phyloP scores from a whole-genome alignment of 2,329 filamentous ascomycete species.

The Simplicillium sp. region DNA sequence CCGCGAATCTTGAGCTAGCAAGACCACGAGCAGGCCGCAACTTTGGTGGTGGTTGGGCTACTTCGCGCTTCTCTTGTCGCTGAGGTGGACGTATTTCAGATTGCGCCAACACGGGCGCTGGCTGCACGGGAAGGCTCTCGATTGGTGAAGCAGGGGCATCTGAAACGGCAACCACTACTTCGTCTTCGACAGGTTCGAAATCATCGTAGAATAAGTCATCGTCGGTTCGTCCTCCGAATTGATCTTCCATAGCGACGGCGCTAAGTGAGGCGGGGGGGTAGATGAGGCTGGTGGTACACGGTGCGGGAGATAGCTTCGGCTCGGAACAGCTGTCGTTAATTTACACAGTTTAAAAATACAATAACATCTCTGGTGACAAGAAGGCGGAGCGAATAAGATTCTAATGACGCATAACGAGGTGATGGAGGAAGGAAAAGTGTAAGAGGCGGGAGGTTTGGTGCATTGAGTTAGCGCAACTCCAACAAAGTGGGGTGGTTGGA shows the following conservation, averaged over 20 bases:
- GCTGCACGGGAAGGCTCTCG: neutral
- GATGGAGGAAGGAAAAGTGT: neutral
- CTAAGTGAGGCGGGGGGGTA: too few species aligned
- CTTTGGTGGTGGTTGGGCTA: slow-evolving; percentile 6
- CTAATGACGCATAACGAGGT: neutral
- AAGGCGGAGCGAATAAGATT: neutral
- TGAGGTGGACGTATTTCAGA: slow-evolving; percentile 1
- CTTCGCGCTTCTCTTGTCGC: too few species aligned
- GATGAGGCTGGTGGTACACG: too few species aligned
- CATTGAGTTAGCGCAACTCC: too few species aligned
- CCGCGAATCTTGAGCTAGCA: slow-evolving; percentile 21
- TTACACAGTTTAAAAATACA: too few species aligned
- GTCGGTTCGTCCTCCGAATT: slow-evolving; percentile 51
- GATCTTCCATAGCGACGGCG: slow-evolving; percentile 41
- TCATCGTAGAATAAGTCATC: slow-evolving; percentile 55
- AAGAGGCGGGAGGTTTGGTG: too few species aligned
- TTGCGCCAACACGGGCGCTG: neutral
- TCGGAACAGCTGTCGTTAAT: too few species aligned
- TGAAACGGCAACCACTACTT: slow-evolving; percentile 4
- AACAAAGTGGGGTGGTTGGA: too few species aligned
- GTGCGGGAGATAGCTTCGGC: too few species aligned
- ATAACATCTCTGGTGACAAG: too few species aligned
- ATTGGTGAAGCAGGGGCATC: neutral
- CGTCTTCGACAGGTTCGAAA: slow-evolving; percentile 43
- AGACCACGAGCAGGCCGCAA: slow-evolving; percentile 13